A percentile compares a stretch with the other conserved stretches of the same genome.
Evolutionary conservation across 352 stramenopile genomes (phyloP).

Genomic region (Phytophthora uliginosa): DNA sequence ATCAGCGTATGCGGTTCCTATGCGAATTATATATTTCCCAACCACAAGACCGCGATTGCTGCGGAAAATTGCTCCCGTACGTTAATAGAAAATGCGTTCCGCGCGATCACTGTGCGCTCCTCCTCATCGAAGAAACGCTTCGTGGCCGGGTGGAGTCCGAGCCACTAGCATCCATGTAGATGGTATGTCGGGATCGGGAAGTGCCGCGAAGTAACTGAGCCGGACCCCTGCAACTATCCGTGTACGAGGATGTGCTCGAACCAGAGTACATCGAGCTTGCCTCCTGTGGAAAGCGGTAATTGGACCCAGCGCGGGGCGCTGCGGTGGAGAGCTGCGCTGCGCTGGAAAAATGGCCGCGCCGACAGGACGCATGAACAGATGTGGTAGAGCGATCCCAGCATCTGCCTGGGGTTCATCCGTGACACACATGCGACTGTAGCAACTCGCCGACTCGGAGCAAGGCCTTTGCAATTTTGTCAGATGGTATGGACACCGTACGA

Average conservation of each 20-base stretch:
- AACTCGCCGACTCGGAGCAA: not conserved
- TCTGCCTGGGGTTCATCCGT: not conserved
- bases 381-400: not conserved
- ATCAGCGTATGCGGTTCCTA: not conserved
- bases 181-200: not conserved
- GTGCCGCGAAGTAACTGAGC: not conserved
- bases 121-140: not conserved
- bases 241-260: not conserved
- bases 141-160: not conserved
- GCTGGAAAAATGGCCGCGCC: not conserved
- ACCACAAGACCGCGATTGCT: slow-evolving; percentile 2
- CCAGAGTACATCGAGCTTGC: not conserved
- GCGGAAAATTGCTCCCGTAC: not conserved
- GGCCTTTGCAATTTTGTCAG: not conserved
- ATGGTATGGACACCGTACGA: not conserved
- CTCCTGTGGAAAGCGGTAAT: not conserved
- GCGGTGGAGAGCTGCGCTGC: not conserved
- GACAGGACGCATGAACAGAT: not conserved
- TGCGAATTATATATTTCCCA: not conserved
- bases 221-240: not conserved
- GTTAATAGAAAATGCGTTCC: not conserved
- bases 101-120: not conserved
- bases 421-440: not conserved
- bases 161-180: not conserved
- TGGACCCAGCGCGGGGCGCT: not conserved